Conservation (phyloP, 2,329 filamentous ascomycete species). For the Aspergillus candidus region DNA sequence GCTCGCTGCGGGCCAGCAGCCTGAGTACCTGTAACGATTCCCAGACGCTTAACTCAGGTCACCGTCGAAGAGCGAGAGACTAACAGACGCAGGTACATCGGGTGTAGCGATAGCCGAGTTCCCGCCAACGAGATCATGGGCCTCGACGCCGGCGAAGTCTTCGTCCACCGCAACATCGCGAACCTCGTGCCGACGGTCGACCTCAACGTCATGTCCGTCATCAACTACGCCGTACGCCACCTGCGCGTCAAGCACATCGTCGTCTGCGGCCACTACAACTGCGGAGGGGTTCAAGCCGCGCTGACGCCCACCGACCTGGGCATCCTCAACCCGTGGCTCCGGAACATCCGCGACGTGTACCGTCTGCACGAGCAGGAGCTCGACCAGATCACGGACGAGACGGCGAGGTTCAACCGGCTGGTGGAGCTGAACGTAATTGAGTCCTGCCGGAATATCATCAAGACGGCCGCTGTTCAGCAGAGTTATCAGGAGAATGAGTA, state of each 20-base stretch:
- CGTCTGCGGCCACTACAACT: slow-evolving; percentile 63
- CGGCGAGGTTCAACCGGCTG: slow-evolving; percentile 20
- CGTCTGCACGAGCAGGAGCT: slow-evolving; percentile 65
- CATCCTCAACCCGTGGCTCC: slow-evolving; percentile 65
- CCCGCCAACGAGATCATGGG: slow-evolving; percentile 30
- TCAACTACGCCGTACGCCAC: slow-evolving; percentile 28
- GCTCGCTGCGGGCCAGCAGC: slow-evolving; percentile 58
- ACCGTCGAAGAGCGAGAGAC: neutral
- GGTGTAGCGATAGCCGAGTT: slow-evolving; percentile 27
- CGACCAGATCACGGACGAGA: slow-evolving; percentile 28
- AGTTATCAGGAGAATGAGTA: slow-evolving; percentile 57
- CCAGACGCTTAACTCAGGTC: no score
- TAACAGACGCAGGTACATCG: slow-evolving; percentile 26
- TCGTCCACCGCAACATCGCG: slow-evolving; percentile 31
- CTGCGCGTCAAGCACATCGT: slow-evolving; percentile 60
- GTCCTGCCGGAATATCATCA: slow-evolving; percentile 25
- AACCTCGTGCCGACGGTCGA: slow-evolving; percentile 28
- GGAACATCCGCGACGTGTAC: slow-evolving; percentile 66
- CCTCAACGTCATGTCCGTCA: slow-evolving; percentile 27
- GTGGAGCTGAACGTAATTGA: slow-evolving; percentile 28
- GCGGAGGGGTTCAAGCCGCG: slow-evolving; percentile 61
- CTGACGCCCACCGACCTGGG: slow-evolving; percentile 61
- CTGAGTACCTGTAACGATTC: slow-evolving; percentile 54
- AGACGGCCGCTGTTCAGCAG: slow-evolving; percentile 53
- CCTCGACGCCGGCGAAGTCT: slow-evolving; percentile 28